phyloP scores from a whole-genome alignment of 495 filamentous ascomycete species.

The Penicillium coprophilum region DNA sequence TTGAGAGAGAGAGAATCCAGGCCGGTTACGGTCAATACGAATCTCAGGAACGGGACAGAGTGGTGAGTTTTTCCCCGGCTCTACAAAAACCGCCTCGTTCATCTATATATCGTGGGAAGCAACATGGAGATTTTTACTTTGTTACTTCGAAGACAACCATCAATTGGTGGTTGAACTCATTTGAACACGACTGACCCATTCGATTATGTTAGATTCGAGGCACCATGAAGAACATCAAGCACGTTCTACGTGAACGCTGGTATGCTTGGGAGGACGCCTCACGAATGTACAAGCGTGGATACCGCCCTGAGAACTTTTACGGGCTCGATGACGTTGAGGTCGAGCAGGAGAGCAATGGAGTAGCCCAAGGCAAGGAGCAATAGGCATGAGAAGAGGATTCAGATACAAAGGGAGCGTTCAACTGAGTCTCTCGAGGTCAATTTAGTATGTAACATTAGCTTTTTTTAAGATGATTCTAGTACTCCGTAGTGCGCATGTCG shows the following conservation, averaged over 20 bases:
- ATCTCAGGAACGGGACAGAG: constrained; percentile 52
- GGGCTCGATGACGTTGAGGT: constrained; percentile 12
- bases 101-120: background rate
- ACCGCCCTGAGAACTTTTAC: constrained; percentile 34
- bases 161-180: background rate
- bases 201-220: constrained; percentile 53
- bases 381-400: background rate
- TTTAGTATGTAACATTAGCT: constrained; percentile 14
- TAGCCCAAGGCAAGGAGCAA: constrained; percentile 6
- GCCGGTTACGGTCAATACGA: constrained; percentile 70
- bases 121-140: background rate
- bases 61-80: constrained; percentile 51
- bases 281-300: constrained; percentile 61
- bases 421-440: background rate
- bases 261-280: constrained; percentile 88
- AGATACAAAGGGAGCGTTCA: background rate
- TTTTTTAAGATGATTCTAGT: background rate
- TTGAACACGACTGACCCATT: constrained; percentile 18
- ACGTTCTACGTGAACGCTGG: constrained; percentile 80
- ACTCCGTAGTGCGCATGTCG: constrained; percentile 11
- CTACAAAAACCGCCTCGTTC: background rate
- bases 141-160: background rate
- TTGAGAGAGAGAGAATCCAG: constrained; percentile 67
- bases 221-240: constrained; percentile 78
- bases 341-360: constrained; percentile 4